phyloP scores from a whole-genome alignment of 768 basidiomycete genomes.

The Tubosaeta sp. region DNA sequence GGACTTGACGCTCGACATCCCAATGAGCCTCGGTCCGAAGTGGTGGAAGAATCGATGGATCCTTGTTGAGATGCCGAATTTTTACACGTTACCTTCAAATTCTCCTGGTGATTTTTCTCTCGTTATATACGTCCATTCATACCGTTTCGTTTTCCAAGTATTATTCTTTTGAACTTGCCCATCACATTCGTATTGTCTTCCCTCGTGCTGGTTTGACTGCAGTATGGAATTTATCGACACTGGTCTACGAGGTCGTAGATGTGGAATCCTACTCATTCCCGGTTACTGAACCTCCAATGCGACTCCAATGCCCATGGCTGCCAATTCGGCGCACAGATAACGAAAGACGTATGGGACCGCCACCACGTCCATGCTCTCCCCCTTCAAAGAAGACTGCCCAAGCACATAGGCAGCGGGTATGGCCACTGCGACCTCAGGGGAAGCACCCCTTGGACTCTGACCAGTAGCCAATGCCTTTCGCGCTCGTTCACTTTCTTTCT shows the following conservation, averaged over 20 bases:
- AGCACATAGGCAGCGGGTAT: constrained; percentile 69
- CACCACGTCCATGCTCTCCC: constrained; percentile 88
- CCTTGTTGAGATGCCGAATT: constrained; percentile 14
- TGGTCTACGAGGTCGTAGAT: not conserved
- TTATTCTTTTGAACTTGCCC: constrained; percentile 9
- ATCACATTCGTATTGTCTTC: constrained; percentile 11
- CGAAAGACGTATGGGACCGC: constrained; percentile 95
- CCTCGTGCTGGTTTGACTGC: constrained; percentile 10
- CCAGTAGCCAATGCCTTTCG: constrained; percentile 58
- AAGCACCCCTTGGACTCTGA: constrained; percentile 39
- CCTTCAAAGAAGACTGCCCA: constrained; percentile 46
- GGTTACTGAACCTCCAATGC: constrained; percentile 69
- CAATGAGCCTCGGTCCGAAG: not conserved
- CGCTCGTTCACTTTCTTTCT: constrained; percentile 58
- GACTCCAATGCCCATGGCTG: constrained; percentile 96
- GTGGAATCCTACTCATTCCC: not conserved
- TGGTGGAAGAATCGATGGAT: constrained; percentile 3
- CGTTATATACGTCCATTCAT: constrained; percentile 12
- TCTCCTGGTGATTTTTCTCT: not conserved
- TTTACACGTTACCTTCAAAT: constrained; percentile 5
- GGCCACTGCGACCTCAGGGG: constrained; percentile 56
- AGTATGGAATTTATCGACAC: constrained; percentile 10
- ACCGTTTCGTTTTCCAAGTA: constrained; percentile 9
- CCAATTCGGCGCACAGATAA: constrained; percentile 91
- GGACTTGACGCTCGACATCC: constrained; percentile 1